Conservation (phyloP, 306 rosid genomes). For the Senna tora region DNA sequence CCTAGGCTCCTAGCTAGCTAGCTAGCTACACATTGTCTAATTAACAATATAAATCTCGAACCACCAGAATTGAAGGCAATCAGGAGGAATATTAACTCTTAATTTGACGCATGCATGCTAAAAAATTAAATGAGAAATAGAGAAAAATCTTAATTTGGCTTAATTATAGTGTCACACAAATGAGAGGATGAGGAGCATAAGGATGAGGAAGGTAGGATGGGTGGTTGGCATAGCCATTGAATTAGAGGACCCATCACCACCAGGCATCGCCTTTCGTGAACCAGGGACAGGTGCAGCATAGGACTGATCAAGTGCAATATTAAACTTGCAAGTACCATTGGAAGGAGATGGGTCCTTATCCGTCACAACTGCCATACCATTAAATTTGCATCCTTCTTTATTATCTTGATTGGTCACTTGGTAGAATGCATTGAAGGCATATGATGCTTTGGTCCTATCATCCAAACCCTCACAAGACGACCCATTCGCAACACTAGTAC, state of each 20-base stretch:
- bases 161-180: not conserved
- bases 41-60: too few relatives aligned
- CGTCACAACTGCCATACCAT: not conserved
- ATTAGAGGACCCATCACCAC: too few relatives aligned
- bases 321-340: constrained; percentile 3
- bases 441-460: constrained; percentile 24
- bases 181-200: not conserved
- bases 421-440: constrained; percentile 20
- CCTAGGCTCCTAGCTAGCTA: too few relatives aligned
- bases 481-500: constrained; percentile 46
- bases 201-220: not conserved
- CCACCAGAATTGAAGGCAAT: too few relatives aligned
- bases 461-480: constrained; percentile 18
- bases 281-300: not conserved
- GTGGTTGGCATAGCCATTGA: not conserved
- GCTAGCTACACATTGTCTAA: too few relatives aligned
- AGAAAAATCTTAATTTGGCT: too few relatives aligned
- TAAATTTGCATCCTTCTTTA: not conserved
- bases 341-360: constrained; percentile 16
- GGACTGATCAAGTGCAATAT: not conserved
- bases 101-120: too few relatives aligned
- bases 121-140: too few relatives aligned
- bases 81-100: too few relatives aligned
- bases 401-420: constrained; percentile 4
- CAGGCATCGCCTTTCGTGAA: not conserved